Conservation (phyloP, 805 yeast genomes). For the Sugiyamaella valdiviana region DNA sequence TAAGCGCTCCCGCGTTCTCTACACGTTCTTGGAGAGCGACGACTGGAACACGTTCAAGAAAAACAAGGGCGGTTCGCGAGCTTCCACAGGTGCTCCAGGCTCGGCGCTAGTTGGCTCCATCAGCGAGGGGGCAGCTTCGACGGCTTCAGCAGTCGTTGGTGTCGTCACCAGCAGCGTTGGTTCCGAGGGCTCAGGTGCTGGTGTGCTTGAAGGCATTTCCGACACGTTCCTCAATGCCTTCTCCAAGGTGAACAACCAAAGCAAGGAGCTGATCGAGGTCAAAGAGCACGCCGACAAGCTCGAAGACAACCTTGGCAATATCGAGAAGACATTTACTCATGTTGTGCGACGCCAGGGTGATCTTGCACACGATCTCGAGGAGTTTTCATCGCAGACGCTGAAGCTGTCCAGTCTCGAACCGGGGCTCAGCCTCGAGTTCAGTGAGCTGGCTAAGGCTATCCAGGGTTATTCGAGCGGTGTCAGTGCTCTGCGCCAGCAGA, state of each 20-base stretch:
- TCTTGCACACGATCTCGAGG: conserved; percentile 64
- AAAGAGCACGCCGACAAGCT: conserved; percentile 75
- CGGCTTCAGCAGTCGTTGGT: conserved; percentile 13
- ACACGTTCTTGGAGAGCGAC: conserved; percentile 62
- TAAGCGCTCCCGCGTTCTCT: conserved; percentile 62
- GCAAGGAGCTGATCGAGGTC: conserved; percentile 73
- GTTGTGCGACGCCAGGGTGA: conserved; percentile 68
- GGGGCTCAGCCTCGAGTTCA: conserved; percentile 33
- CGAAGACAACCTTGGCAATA: conserved; percentile 71
- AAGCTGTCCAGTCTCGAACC: conserved; percentile 59
- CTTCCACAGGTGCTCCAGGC: conserved; percentile 1
- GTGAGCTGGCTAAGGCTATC: conserved; percentile 44
- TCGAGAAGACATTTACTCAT: conserved; percentile 72
- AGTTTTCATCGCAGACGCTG: conserved; percentile 61
- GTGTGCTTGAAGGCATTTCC: conserved; percentile 70
- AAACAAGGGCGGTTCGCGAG: conserved; percentile 14
- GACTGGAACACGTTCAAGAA: conserved; percentile 63
- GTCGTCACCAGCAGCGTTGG: conserved; percentile 18
- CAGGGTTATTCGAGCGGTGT: conserved; percentile 40
- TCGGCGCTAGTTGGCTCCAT: conserved; percentile 4
- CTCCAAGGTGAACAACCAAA: conserved; percentile 59
- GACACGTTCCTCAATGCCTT: conserved; percentile 94
- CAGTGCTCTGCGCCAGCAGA: conserved; percentile 40
- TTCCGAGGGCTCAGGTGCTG: conserved; percentile 33
- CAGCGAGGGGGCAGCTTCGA: conserved; percentile 12